Base-by-base conservation (phyloP, 2,329 filamentous ascomycete species). In the Scedosporium boydii region DNA sequence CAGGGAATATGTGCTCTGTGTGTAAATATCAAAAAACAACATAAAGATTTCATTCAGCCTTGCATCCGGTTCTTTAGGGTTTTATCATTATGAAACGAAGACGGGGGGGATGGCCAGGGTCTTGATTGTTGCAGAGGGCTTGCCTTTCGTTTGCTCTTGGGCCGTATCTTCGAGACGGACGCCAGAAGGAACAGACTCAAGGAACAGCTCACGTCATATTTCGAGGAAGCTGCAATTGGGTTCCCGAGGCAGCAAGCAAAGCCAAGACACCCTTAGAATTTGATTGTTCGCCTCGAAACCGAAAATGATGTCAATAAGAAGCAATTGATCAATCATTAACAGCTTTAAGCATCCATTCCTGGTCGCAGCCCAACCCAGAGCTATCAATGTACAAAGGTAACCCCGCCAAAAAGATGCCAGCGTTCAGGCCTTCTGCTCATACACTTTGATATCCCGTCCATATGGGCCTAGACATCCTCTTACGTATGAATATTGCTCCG, bases 11-110 rank as follows among this genome's bases (percentile, higher is more conserved):
- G 3, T 29, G 27, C 21, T 21, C 21, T 62, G 63, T 66, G 64
- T 65, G 63, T 38, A 66, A 61, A 64, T 62, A 66, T 62, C 62
- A 65, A 60, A 64, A 60, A 29, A 29, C 27, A 29, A 29, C 27
- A 23, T 23, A 23, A 29, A 29, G 4, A 29, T 29, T 29, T 29
- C 27, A 29, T 29, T 29, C 27, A 29, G 27, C 27, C 27, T 29
- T 29, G 27, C 27, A 29, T 29, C 6, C n/a, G n/a, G n/a, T n/a
- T n/a, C n/a, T n/a, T n/a, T n/a, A n/a, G n/a, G n/a, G n/a, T n/a
- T n/a, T n/a, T n/a, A n/a, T n/a, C n/a, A n/a, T n/a, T n/a, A n/a
- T n/a, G n/a, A 23, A 23, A 29, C 27, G 6, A 29, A 29, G 27
- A 29, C 27, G 27, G 27, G 27, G 6, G 3, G 27, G 27, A 29